Base-by-base conservation (phyloP, 441 rosid genomes). In the Metrosideros polymorpha region DNA sequence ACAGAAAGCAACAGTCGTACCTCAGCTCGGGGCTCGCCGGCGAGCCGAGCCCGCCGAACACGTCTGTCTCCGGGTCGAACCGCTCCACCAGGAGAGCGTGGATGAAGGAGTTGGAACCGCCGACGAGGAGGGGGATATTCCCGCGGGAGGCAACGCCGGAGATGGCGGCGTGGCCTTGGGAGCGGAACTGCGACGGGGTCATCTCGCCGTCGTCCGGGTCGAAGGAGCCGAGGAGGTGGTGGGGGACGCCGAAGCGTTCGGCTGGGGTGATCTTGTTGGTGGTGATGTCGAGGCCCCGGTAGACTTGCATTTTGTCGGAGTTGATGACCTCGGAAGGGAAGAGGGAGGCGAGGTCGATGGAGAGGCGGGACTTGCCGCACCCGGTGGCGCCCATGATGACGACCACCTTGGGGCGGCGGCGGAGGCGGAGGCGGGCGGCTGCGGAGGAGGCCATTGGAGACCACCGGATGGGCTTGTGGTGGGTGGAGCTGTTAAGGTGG, bases 321-420 rank as follows among this genome's bases (percentile, higher is more conserved):
- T 97, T 97, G 30, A 97, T 90, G 88, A 97, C 89, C 89, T 97
- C 96, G 3, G 92, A 88, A 57, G 89, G 89, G 45, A 93, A 91
- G 30, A 86, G 87, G 53, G 91, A 87, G 49, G 95, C 96, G 24
- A 95, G 92, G 91, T 97, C 98, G 90, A 97, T 85, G 76, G 98
- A 95, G 27, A 95, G 98, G 4, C 88, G 86, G 18, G 99, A 91
- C 88, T 96, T 97, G 30, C 99, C 99, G 32, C 93, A 89, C 24
- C 99, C 99, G 66, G 99, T 96, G 14, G 99, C 98, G 15, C 99
- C 99, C 93, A 97, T 86, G 83, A 97, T 89, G 47, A 96, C 96
- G n/a, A 96, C 85, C 57, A 94, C 63, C 89, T 93, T 97, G n/a
- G 92, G 94, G 61, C 90, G 90, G 5, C 85, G 85, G 59, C 57